Evolutionary conservation across 2,329 filamentous ascomycete genomes (phyloP).

Genomic region (Apiospora aurea): DNA sequence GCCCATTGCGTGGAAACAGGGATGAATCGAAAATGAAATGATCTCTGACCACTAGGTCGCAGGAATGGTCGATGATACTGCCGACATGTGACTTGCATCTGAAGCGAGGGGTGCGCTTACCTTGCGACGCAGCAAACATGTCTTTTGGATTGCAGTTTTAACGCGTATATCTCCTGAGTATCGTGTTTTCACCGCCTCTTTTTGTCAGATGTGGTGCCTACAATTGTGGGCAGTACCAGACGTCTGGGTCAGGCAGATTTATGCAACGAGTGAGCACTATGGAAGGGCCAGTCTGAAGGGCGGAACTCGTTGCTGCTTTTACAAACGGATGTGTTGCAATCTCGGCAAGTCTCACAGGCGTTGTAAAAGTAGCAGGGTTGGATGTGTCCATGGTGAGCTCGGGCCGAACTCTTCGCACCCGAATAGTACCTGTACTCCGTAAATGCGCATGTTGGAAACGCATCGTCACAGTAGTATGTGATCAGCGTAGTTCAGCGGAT

Average conservation of each 20-base stretch:
- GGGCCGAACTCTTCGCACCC: constrained; percentile 2
- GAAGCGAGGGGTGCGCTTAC: background rate
- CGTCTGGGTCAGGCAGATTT: background rate
- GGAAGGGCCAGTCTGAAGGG: constrained; percentile 3
- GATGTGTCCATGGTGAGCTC: background rate
- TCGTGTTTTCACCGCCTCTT: constrained; percentile 15
- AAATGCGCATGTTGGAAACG: background rate
- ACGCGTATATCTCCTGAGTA: background rate
- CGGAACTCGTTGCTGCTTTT: constrained; percentile 10
- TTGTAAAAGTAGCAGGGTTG: background rate
- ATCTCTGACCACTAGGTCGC: background rate
- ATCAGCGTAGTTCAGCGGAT: background rate
- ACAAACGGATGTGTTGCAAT: background rate
- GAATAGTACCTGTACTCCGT: background rate
- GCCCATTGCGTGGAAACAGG: constrained; percentile 6
- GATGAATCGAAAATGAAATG: background rate
- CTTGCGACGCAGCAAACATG: background rate
- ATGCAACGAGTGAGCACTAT: background rate
- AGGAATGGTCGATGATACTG: background rate
- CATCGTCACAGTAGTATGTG: background rate
- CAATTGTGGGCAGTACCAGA: constrained; percentile 5
- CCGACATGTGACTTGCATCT: constrained; percentile 7
- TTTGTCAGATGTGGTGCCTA: background rate
- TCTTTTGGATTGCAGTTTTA: background rate
- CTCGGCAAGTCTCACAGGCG: background rate